phyloP scores from a whole-genome alignment of 768 basidiomycete species.

The Obba rivulosa region DNA sequence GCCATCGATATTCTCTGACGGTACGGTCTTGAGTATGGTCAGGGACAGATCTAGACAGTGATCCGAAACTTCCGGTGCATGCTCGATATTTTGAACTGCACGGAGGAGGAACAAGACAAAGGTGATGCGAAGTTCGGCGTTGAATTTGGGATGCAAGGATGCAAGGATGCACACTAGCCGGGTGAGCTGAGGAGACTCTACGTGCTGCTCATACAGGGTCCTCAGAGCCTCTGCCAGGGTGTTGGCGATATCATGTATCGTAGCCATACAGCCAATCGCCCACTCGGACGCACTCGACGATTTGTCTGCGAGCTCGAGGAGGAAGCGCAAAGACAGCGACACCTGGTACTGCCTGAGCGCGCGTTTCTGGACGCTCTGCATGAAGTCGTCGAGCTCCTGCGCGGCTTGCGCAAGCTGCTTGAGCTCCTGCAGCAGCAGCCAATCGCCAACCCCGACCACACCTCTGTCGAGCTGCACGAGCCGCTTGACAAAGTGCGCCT shows the following conservation, averaged over 20 bases:
- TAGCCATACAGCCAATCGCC: constrained; percentile 38
- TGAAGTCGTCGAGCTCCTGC: constrained; percentile 27
- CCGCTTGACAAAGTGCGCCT: constrained; percentile 46
- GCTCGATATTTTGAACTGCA: background rate
- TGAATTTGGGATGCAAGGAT: constrained; percentile 16
- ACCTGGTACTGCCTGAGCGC: constrained; percentile 44
- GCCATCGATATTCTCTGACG: background rate
- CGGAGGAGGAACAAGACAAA: constrained; percentile 24
- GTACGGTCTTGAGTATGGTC: background rate
- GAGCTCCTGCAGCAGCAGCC: constrained; percentile 63
- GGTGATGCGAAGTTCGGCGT: constrained; percentile 28
- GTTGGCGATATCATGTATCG: constrained; percentile 37
- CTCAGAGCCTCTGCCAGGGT: constrained; percentile 38
- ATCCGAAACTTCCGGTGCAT: background rate
- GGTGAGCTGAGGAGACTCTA: constrained; percentile 40
- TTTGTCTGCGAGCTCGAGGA: constrained; percentile 38
- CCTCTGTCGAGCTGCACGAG: constrained; percentile 55
- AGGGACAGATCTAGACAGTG: background rate
- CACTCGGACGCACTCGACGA: constrained; percentile 37
- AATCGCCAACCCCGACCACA: constrained; percentile 55
- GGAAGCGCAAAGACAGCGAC: constrained; percentile 42
- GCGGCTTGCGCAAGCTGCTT: constrained; percentile 42
- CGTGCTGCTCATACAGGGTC: constrained; percentile 41
- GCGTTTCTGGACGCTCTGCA: constrained; percentile 28
- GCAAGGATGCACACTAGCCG: constrained; percentile 33